Evolutionary conservation across 805 yeast species (phyloP), one percentile per base, ranked within the genome.

Genomic region (Candida jianshihensis): DNA sequence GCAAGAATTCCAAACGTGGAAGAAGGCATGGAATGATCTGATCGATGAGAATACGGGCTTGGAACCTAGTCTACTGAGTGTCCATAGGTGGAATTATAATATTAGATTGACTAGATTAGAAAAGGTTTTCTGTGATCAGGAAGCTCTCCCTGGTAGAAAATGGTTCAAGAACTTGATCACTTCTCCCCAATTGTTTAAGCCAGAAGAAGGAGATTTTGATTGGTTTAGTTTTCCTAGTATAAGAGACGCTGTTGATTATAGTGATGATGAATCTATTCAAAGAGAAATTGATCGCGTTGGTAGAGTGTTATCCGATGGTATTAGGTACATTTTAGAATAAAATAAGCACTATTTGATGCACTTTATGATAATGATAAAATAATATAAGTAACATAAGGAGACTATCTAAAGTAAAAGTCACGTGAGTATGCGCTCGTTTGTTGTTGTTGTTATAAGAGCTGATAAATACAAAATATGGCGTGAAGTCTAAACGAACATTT

Each of bases 41-140:
- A 72, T 73, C 4, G 56, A 58, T 12, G 66, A 68, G 22, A 71
- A 68, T 33, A 63, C 70, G 5, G 89, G 82, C 2, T 50, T 76
- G 4, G 95, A 89, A 53, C 88, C 95, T 2, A 74, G 87, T 2
- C 54, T 81, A 38, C 61, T 85, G 27, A 71, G 89, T 0, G 76
- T 79, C 31, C 78, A 74, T 43, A 67, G 97, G 49, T 75, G 85
- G 81, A 75, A 75, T 38, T 83, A 92, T 85, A 89, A 89, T 57
- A 69, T 75, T n/a, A 75, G 75, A 41, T 58, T 86, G 48, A 57
- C 73, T 4, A 55, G 60, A 13, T 64, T 84, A 39, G 81, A 78
- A 43, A 71, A 71, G 43, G 56, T 64, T 15, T 71, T 84, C 43
- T 51, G 80, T 9, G 53, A 63, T 6, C 53, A 63, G 2, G 61